These are phyloP conservation scores for Ganoderma sinense DNA, from an alignment of 1,284 basidiomycete species.

Conservation along the genomic window DNA sequence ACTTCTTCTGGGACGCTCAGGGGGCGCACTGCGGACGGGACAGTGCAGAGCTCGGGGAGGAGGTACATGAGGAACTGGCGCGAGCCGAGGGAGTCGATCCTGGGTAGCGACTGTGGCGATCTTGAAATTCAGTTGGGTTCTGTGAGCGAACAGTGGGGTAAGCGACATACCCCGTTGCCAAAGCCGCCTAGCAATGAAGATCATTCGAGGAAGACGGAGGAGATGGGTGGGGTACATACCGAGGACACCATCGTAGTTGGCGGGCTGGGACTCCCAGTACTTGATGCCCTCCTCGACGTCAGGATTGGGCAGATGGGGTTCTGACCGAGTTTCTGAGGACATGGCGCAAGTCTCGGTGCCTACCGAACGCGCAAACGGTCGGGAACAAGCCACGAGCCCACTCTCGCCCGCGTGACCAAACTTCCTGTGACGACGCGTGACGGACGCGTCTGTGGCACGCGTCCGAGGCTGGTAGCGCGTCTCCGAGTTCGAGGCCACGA, in stretches of 20 bases:
- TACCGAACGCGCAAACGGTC: not conserved
- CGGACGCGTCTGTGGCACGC: constrained; percentile 29
- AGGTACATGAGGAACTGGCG: constrained; percentile 86
- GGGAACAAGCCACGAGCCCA: not conserved
- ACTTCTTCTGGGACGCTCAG: constrained; percentile 25
- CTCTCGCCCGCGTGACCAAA: constrained; percentile 16
- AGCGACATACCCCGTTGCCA: constrained; percentile 67
- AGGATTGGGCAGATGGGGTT: constrained; percentile 41
- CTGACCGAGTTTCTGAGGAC: constrained; percentile 7
- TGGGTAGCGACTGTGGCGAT: constrained; percentile 74
- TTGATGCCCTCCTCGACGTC: constrained; percentile 73
- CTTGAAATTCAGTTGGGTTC: not conserved
- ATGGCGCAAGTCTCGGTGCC: constrained; percentile 13
- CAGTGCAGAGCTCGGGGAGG: constrained; percentile 78
- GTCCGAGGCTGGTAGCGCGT: not conserved
- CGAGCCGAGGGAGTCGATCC: constrained; percentile 88
- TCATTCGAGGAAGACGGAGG: constrained; percentile 28
- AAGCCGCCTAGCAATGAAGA: constrained; percentile 62
- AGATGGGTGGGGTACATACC: constrained; percentile 44
- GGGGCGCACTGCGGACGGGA: constrained; percentile 69
- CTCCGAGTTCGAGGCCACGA: constrained; percentile 24
- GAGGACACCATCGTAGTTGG: constrained; percentile 77
- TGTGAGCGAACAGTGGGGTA: not conserved
- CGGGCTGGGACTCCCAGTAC: constrained; percentile 81
- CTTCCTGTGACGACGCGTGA: constrained; percentile 25